Conservation (phyloP, 2,329 filamentous ascomycete genomes). For the Monosporascus sp. region DNA sequence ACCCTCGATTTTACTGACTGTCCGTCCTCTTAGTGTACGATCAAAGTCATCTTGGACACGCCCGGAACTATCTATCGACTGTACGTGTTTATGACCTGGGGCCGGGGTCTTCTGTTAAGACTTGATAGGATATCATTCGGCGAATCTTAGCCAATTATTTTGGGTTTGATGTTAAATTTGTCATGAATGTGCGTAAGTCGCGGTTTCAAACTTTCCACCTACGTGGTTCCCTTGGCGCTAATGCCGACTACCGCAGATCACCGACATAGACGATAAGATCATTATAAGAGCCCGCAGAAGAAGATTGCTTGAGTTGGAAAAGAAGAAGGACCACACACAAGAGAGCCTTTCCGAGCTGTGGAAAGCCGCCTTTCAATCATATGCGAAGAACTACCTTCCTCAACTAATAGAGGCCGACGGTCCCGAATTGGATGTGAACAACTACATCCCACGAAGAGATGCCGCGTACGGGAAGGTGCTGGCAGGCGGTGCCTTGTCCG, state of each 20-base stretch:
- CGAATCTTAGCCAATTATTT: conserved; percentile 81
- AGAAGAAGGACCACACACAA: conserved; percentile 58
- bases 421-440: conserved; percentile 39
- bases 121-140: conserved; percentile 63
- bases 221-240: neutral
- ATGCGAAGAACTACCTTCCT: conserved; percentile 50
- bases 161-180: conserved; percentile 74
- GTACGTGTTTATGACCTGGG: neutral
- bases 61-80: conserved; percentile 84
- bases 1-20: neutral
- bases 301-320: conserved; percentile 71
- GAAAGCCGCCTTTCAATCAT: conserved; percentile 48
- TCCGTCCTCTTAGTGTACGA: conserved; percentile 50
- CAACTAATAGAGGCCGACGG: conserved; percentile 39
- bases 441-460: conserved; percentile 46
- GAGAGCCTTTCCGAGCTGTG: conserved; percentile 42
- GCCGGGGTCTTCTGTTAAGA: neutral
- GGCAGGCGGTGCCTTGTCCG: conserved; percentile 48
- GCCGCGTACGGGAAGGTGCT: conserved; percentile 49
- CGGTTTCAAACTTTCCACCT: neutral
- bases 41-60: conserved; percentile 72
- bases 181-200: conserved; percentile 63
- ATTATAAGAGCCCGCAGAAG: conserved; percentile 66
- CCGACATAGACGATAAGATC: conserved; percentile 74
- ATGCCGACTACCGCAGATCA: conserved; percentile 37